Base-by-base conservation (phyloP, 2,329 filamentous ascomycete genomes). In the Drechslerella coelobrocha region DNA sequence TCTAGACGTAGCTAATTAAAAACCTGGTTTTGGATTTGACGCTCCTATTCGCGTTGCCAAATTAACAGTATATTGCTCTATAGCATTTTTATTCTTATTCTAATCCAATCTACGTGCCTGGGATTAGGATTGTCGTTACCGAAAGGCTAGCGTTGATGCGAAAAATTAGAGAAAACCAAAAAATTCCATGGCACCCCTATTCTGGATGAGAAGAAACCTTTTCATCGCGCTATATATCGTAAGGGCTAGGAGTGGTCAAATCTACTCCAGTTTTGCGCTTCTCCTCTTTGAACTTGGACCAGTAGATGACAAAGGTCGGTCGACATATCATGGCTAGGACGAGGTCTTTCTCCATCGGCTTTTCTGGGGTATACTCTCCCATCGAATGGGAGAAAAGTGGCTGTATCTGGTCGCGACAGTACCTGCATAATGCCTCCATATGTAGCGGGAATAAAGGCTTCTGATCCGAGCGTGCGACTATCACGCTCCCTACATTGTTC, bases 391-490 rank as follows among this genome's bases (percentile, higher is more conserved):
- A 8, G 12, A 61, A 17, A 10, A 61, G n/a, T 29, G 56, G 56
- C 12, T 19, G 31, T 9, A 10, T 31, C 2, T 61, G 8, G 17
- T 41, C 29, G 2, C 8, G 3, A 29, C 56, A 61, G 21, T 61
- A 61, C 14, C 6, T 41, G 21, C 45, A 61, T 14, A 61, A 14
- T 1, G 45, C 56, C 45, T 61, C 56, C 26, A 61, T 41, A n/a
- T 61, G 56, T n/a, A 52, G 7, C 56, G 56, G 45, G 8, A 17
- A 6, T 29, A 61, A 37, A 14, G 45, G 31, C 14, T 52, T 61
- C 45, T 19, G 17, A 52, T 61, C 56, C 34, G 51, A 45, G 0
- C 56, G 21, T 2, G 52, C 56, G 7, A 50, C 56, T 10, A 52
- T 1, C 12, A 61, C 17, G 27, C 56, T 61, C 3, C 56, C 56